Conservation (phyloP, 2,329 filamentous ascomycete species). For the Exophiala bonariae region DNA sequence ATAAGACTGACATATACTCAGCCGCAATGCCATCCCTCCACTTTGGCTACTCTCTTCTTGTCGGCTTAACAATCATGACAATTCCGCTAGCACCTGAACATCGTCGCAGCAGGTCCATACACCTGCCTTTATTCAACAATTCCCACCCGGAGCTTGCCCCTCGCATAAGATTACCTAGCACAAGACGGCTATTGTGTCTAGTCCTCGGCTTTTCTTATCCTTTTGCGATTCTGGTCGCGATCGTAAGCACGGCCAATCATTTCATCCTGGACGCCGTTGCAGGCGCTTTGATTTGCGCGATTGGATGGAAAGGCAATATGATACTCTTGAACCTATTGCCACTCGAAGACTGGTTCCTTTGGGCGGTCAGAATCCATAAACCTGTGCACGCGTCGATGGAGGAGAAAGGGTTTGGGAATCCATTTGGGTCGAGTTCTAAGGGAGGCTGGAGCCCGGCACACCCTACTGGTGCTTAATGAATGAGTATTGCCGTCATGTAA, state of each 20-base stretch:
- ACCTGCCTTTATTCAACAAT: slow-evolving; percentile 34
- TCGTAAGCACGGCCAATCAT: slow-evolving; percentile 72
- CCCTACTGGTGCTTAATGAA: no score
- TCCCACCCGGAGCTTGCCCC: slow-evolving; percentile 29
- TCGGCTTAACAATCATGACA: slow-evolving; percentile 67
- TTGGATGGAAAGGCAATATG: slow-evolving; percentile 61
- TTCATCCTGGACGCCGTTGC: slow-evolving; percentile 71
- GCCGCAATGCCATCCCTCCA: slow-evolving; percentile 75
- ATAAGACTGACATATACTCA: slow-evolving; percentile 29
- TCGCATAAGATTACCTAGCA: slow-evolving; percentile 45
- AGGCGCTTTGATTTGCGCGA: slow-evolving; percentile 62
- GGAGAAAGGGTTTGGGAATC: not conserved
- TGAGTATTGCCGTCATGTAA: no score
- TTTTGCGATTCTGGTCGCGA: slow-evolving; percentile 63
- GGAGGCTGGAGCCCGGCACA: no score
- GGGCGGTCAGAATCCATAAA: slow-evolving; percentile 64
- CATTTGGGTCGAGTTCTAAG: no score
- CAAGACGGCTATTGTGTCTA: slow-evolving; percentile 53
- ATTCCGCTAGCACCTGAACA: slow-evolving; percentile 62
- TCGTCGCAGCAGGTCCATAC: slow-evolving; percentile 39
- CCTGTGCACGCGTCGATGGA: slow-evolving; percentile 38
- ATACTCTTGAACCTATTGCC: slow-evolving; percentile 63
- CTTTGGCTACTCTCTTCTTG: slow-evolving; percentile 73
- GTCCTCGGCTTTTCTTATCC: slow-evolving; percentile 64
- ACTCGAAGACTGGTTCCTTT: slow-evolving; percentile 68